Conservation (phyloP, 805 yeast species). For the Clavispora carvajalis region DNA sequence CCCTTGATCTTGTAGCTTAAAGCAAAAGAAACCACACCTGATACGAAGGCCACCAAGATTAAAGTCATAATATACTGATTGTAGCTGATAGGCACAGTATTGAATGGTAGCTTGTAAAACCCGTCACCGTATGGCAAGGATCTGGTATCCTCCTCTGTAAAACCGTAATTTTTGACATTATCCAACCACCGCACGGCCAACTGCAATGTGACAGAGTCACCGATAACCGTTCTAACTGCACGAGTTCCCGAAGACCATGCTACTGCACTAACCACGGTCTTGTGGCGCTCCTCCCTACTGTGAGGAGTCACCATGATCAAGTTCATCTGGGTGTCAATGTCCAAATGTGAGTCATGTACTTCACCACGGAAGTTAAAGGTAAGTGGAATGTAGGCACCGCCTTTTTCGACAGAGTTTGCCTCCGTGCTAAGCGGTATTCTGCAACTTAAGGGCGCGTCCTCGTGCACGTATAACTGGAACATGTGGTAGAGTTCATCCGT, state of each 20-base stretch:
- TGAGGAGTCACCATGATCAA: slow-evolving; percentile 41
- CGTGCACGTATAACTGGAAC: slow-evolving; percentile 71
- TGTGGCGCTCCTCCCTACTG: slow-evolving; percentile 21
- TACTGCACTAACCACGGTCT: slow-evolving; percentile 47
- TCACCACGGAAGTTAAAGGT: slow-evolving; percentile 62
- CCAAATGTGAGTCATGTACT: slow-evolving; percentile 62
- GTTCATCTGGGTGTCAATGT: slow-evolving; percentile 55
- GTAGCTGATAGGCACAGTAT: slow-evolving; percentile 23
- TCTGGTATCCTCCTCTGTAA: slow-evolving; percentile 7
- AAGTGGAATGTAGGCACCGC: slow-evolving; percentile 51
- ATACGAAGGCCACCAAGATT: slow-evolving; percentile 16
- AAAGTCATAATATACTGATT: slow-evolving; percentile 17
- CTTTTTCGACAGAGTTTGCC: slow-evolving; percentile 36
- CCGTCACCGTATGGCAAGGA: slow-evolving; percentile 36
- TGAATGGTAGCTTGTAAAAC: slow-evolving; percentile 33
- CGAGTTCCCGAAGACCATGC: slow-evolving; percentile 61
- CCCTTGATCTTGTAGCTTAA: slow-evolving; percentile 21
- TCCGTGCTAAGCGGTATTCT: slow-evolving; percentile 49
- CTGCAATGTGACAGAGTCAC: slow-evolving; percentile 52
- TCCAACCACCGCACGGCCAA: slow-evolving; percentile 58
- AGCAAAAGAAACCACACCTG: slow-evolving; percentile 21
- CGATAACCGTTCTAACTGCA: slow-evolving; percentile 59
- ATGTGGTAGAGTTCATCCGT: slow-evolving; percentile 61
- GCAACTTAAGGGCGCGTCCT: slow-evolving; percentile 73
- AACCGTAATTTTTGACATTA: slow-evolving; percentile 18